Evolutionary conservation across 108 stramenopile species (phyloP).

Genomic region (Pseudonitzschia multistriata): DNA sequence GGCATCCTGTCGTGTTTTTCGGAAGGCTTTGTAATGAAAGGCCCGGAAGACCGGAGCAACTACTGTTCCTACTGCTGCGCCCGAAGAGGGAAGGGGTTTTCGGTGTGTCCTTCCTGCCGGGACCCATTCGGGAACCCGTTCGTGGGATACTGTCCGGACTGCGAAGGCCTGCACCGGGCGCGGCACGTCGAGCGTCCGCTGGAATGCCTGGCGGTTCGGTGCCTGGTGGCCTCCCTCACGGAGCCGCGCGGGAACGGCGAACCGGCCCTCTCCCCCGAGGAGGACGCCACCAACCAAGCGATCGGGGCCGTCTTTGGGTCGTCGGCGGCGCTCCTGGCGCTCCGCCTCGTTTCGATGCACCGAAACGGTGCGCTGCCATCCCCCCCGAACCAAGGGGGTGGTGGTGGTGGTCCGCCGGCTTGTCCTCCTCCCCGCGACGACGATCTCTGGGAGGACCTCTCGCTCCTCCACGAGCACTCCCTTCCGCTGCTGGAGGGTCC

Average conservation of each 20-base stretch:
- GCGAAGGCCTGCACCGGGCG: background rate
- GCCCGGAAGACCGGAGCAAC: background rate
- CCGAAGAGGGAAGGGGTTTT: background rate
- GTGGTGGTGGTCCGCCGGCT: too few species aligned
- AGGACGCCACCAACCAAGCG: background rate
- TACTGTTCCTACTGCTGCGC: background rate
- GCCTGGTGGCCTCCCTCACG: background rate
- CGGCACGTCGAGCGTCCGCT: background rate
- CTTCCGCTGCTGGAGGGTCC: background rate
- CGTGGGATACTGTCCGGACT: background rate
- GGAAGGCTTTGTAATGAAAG: background rate
- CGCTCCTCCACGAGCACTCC: background rate
- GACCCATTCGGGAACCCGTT: background rate
- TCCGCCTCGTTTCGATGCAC: background rate
- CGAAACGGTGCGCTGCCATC: background rate
- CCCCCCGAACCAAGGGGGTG: too few species aligned
- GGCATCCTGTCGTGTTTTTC: background rate
- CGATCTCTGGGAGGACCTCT: background rate
- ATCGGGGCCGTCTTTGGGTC: background rate
- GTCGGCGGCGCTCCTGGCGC: background rate
- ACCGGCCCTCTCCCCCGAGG: background rate
- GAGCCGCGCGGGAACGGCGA: background rate
- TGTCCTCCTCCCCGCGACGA: too few species aligned
- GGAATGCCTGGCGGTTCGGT: background rate
- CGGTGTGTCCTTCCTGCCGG: background rate